Evolutionary conservation across 2,329 filamentous ascomycete genomes (phyloP), one percentile per base, ranked within the genome.

Genomic region (Phaeosphaeriaceae sp.): DNA sequence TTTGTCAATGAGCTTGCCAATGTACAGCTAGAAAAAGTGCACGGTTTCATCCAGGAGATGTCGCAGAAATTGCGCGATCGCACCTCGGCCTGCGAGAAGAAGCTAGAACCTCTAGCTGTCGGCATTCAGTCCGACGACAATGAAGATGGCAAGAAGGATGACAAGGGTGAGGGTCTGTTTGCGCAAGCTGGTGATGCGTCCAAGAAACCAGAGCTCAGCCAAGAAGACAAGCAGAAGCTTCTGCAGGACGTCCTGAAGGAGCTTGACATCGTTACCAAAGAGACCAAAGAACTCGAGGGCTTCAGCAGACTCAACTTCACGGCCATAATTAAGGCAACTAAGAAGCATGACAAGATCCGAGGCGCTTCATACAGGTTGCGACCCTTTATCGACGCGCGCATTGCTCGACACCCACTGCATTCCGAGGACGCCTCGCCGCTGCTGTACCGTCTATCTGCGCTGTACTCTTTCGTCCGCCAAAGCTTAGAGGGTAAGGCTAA

Each of bases 301-400:
- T 99, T 94, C 77, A 94, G 91, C 74, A 89, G 88, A 58, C 87
- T 97, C 78, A 99, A 99, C 78, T 99, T 97, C 75, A 96, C 94
- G 5, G 94, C 92, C 39, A 96, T 97, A 76, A 83, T 97, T 70
- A 99, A 99, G 81, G 96, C 96, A 39, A 92, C 92, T 48, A 99
- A 99, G 85, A 99, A 99, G 78, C 94, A 99, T 76, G 94, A 99
- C 76, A 89, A 94, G 60, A 95, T 93, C 77, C 84, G 93, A 60
- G 92, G 92, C 47, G 83, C 86, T 59, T 83, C 86, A 44, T 97
- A 97, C 79, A 90, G 88, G 72, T 89, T 97, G 61, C 86, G 91
- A 18, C 92, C 94, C 21, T 87, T 97, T 79, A 87, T 97, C 76
- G 90, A 96, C 76, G 88, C 96, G 64, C 89, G 90, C 64, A 77